Evolutionary conservation across 2,329 filamentous ascomycete species (phyloP).

Genomic region (Pseudocercospora fijiensis): DNA sequence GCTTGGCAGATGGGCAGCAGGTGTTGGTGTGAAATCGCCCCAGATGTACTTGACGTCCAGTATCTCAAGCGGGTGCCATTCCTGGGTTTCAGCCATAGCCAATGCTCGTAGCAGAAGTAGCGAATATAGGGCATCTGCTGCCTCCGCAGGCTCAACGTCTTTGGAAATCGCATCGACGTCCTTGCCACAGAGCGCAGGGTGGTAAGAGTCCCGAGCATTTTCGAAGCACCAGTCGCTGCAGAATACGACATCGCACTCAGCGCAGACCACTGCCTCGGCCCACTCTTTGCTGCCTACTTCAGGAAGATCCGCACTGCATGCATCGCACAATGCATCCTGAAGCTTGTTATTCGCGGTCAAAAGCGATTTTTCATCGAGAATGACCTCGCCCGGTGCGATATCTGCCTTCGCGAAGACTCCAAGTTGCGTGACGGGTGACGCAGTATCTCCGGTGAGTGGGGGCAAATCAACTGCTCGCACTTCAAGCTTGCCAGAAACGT

Average conservation of each 20-base stretch:
- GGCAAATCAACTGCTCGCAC: constrained; percentile 76
- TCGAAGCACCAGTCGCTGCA: constrained; percentile 59
- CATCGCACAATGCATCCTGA: constrained; percentile 84
- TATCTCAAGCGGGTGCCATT: constrained; percentile 58
- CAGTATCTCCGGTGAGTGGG: constrained; percentile 51
- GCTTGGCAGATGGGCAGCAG: constrained; percentile 15
- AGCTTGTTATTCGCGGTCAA: constrained; percentile 86
- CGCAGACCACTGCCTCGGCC: constrained; percentile 45
- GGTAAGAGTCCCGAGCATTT: constrained; percentile 57
- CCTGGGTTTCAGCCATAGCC: constrained; percentile 61
- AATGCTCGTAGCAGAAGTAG: constrained; percentile 59
- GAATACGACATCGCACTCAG: constrained; percentile 60
- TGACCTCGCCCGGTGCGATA: constrained; percentile 70
- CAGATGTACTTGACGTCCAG: constrained; percentile 64
- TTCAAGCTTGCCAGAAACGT: constrained; percentile 76
- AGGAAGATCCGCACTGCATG: constrained; percentile 74
- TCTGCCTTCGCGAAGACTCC: constrained; percentile 86
- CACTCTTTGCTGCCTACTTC: constrained; percentile 30
- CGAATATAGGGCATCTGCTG: constrained; percentile 61
- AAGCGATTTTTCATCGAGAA: constrained; percentile 80
- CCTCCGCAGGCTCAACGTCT: constrained; percentile 57
- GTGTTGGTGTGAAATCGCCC: constrained; percentile 55
- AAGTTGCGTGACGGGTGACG: constrained; percentile 64
- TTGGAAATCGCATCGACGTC: constrained; percentile 58
- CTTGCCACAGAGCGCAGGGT: constrained; percentile 57